phyloP scores from a whole-genome alignment of 176 grass and related monocot species.

The Urochloa ruziziensis region DNA sequence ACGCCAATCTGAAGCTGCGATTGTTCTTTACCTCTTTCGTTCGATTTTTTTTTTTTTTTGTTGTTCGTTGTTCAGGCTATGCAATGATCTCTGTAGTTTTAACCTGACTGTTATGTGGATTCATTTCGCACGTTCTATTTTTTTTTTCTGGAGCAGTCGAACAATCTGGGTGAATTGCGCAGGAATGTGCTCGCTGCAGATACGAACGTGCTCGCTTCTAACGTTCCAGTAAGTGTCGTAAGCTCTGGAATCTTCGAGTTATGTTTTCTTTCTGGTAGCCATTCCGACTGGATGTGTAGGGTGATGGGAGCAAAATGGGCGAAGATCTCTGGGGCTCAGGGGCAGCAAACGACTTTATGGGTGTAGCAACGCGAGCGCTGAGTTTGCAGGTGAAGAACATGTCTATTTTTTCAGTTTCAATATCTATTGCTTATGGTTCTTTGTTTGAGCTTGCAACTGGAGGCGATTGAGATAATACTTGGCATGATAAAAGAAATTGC shows the following conservation, averaged over 20 bases:
- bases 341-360: conserved; percentile 33
- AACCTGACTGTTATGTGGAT: neutral
- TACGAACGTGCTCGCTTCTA: neutral
- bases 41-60: no score
- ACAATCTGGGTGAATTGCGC: conserved; percentile 31
- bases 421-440: neutral
- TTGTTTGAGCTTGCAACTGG: neutral
- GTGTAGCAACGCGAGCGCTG: conserved; percentile 46
- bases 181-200: conserved; percentile 37
- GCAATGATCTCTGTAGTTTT: neutral
- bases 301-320: conserved; percentile 25
- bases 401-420: neutral
- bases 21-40: neutral
- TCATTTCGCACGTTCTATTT: neutral
- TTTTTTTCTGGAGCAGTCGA: conserved; percentile 16
- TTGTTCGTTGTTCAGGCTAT: neutral
- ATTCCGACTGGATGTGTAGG: conserved; percentile 27
- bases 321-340: conserved; percentile 45
- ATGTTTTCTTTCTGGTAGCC: neutral
- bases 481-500: neutral
- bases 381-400: conserved; percentile 27
- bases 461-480: neutral
- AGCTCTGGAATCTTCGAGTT: neutral
- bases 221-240: conserved; percentile 13
- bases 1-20: neutral